Base-by-base conservation (phyloP, 2,329 filamentous ascomycete species). In the Pseudocercospora fijiensis region DNA sequence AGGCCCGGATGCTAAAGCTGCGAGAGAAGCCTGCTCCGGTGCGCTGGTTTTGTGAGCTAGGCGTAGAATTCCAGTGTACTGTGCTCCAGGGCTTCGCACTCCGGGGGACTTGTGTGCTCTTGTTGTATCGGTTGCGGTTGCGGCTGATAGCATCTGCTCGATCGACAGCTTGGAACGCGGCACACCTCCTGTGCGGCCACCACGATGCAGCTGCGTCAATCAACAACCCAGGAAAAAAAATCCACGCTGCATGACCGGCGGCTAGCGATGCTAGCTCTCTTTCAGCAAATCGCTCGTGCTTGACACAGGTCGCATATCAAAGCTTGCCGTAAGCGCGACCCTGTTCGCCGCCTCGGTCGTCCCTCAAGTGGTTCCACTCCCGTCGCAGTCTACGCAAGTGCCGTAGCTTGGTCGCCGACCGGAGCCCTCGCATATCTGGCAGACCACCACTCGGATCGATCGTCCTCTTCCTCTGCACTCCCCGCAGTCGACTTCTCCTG, bases 401-500 rank as follows among this genome's bases (percentile, higher is more conserved):
- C 49, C 26, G 26, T 27, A 53, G 49, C 49, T 53, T n/a, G 49
- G 22, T 28, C 26, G 20, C 11, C 49, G 49, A n/a, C 49, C 49
- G 18, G 49, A 53, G 8, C 49, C 49, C 26, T 53, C 49, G 22
- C 49, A 53, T 1, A 53, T 53, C 26, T 53, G 49, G 24, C 49
- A 53, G 10, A 53, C 49, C 11, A 53, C 49, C 16, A 53, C 49
- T 26, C 49, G 10, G 16, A 53, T 53, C 18, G 49, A 53, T 27
- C 49, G 49, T 53, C 49, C 49, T 53, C 49, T 16, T 28, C 49
- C 49, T 20, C 49, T 53, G 49, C 49, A 53, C 24, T 53, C 49
- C 3, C 49, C 49, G 26, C 49, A 53, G 18, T 53, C 49, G 24
- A 53, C 22, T 28, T 53, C 49, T 16, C 49, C 49, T 24, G 49